Evolutionary conservation across 257 asterid species (phyloP).

Genomic region (Solanum pennellii): DNA sequence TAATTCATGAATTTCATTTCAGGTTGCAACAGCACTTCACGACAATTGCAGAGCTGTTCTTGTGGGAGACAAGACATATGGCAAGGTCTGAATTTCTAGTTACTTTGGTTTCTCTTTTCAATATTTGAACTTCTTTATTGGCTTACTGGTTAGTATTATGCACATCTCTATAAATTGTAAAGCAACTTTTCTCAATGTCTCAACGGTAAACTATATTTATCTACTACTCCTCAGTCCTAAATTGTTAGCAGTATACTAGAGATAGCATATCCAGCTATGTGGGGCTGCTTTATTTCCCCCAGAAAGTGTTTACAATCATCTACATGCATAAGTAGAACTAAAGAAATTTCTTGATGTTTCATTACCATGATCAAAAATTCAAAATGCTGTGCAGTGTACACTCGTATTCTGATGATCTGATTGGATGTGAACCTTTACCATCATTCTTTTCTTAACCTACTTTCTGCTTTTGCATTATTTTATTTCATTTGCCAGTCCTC

Average conservation of each 20-base stretch:
- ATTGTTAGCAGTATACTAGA: neutral
- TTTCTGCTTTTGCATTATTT: neutral
- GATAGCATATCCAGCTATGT: neutral
- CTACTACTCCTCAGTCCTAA: neutral
- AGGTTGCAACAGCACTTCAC: slow-evolving; percentile 99
- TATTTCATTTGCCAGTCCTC: neutral
- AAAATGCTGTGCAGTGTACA: neutral
- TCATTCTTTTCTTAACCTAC: neutral
- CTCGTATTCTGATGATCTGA: neutral
- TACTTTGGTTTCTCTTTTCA: neutral
- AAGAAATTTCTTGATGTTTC: neutral
- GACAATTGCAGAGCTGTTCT: slow-evolving; percentile 97
- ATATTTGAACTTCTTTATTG: neutral
- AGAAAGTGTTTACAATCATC: neutral
- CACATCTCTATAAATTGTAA: neutral
- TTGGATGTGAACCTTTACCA: neutral
- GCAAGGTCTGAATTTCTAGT: slow-evolving; percentile 47
- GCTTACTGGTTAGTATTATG: neutral
- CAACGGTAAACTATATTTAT: neutral
- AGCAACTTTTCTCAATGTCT: neutral
- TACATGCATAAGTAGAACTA: neutral
- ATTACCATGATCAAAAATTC: neutral
- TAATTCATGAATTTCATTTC: slow-evolving; percentile 15
- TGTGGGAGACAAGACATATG: slow-evolving; percentile 94
- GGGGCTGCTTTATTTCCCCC: neutral